Evolutionary conservation across 805 yeast genomes (phyloP), one percentile per base, ranked within the genome.

Genomic region (Cyberlindnera japonica): DNA sequence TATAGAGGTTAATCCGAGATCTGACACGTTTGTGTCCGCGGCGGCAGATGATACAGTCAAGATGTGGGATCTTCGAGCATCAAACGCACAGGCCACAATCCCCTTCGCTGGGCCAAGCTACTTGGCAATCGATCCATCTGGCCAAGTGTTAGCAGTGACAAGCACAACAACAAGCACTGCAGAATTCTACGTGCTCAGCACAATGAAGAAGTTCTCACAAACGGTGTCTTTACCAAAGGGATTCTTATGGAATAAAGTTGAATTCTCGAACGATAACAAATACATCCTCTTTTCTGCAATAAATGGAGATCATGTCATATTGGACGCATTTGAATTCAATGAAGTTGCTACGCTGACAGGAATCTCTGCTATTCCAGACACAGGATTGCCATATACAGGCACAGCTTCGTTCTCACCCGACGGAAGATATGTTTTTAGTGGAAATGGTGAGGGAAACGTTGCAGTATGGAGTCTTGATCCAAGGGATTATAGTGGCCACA

Each of bases 51-150:
- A 81, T 39, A 79, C 95, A 0, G 84, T 89, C 1, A 76, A 93
- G 48, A 50, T 85, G 6, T 93, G 99, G 99, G 98, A 93, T 62
- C 59, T 84, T 19, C 68, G 91, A 49, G 69, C 83, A 0, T 68
- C 85, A 2, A 71, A 75, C 42, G 75, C 83, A 15, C 80, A 76
- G 43, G 93, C 95, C 0, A 63, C 72, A 5, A 55, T 81, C 18
- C 77, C 75, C 17, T 69, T 75, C 26, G 73, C 77, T 13, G 68
- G 71, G 12, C 79, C 85, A 9, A 63, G 72, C 4, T 61, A 78
- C 20, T 68, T 82, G 11, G 84, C 93, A 0, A 76, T 79, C 50
- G 98, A 91, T 62, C 93, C 96, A 2, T 75, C 84, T 27, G 96
- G 96, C 1, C 64, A 81, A 8, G 83, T 90, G 0, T 80, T 88